A percentile compares a stretch with the other conserved stretches of the same genome.
phyloP scores from a whole-genome alignment of 2,329 filamentous ascomycete species.

The Cordyceps cateniannulata region DNA sequence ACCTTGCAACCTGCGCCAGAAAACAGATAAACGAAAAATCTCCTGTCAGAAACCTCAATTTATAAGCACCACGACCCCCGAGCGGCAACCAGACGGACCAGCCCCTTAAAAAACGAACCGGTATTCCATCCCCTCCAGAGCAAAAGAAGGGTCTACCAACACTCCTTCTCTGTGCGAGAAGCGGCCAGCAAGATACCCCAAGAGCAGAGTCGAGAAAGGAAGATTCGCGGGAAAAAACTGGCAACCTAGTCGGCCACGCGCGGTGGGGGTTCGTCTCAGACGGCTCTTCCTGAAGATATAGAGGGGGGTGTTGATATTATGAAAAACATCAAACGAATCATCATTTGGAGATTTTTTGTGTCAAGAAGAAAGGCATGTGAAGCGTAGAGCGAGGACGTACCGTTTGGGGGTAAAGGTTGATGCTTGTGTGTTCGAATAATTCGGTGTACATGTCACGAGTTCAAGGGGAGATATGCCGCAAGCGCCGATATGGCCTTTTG shows the following conservation, averaged over 20 bases:
- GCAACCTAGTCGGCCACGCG: conserved; percentile 8
- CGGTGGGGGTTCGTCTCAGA: conserved; percentile 30
- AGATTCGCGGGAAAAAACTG: conserved; percentile 12
- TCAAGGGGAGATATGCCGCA: neutral
- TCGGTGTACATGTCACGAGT: neutral
- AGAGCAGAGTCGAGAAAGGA: neutral
- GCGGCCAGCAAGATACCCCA: neutral
- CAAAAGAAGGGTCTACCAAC: too few relatives aligned
- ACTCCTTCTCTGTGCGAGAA: conserved; percentile 12
- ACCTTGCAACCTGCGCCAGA: neutral
- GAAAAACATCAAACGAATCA: conserved; percentile 27
- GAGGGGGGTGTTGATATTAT: conserved; percentile 28
- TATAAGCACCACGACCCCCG: conserved; percentile 40
- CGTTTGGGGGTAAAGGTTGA: conserved; percentile 10
- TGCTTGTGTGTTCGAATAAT: neutral
- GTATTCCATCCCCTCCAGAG: too few relatives aligned
- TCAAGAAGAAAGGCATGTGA: neutral
- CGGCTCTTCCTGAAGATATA: conserved; percentile 39
- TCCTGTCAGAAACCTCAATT: conserved; percentile 37
- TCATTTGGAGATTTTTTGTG: conserved; percentile 28
- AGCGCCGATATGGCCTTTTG: neutral
- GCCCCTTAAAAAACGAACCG: conserved; percentile 14
- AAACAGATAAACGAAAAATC: conserved; percentile 16
- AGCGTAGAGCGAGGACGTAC: too few relatives aligned
- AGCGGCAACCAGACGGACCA: conserved; percentile 25